Base-by-base conservation (phyloP, 1,139 yeast genomes). In the Kurtzmaniella quercitrusa region DNA sequence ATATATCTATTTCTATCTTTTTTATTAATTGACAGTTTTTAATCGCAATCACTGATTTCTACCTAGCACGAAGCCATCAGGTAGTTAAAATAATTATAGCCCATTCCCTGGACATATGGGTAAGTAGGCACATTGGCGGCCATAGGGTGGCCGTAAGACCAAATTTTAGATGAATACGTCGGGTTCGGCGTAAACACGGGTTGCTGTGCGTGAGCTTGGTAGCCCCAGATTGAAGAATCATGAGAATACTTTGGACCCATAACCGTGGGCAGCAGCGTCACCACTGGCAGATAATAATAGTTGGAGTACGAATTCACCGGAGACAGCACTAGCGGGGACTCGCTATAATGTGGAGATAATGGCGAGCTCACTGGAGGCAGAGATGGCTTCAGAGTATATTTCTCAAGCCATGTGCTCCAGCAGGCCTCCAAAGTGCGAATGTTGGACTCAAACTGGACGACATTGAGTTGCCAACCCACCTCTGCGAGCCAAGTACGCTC, bases 401-500 rank as follows among this genome's bases (percentile, higher is more conserved):
- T 70, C 15, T 63, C 68, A 45, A 69, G 51, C 78, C 77, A 72
- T 19, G 76, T 68, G 33, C 56, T 59, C 76, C 77, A 72, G 51
- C 76, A 72, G 48, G 72, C 73, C 51, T 71, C 74, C 49, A 72
- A 63, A 12, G 74, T 69, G 34, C 59, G 48, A 42, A 72, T 68
- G 50, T 72, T 71, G 33, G 59, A 51, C 50, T 66, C 74, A 46
- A 66, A 71, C 41, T 61, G 62, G 26, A 69, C 74, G 7, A 70
- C 75, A 47, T 71, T 76, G 46, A 78, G 63, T 48, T 66, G 67
- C 79, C 81, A 78, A 45, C 65, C 64, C 28, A 66, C 58, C 40
- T 68, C 75, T 14, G 55, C 56, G 42, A 93, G 74, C 97, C 98
- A 93, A 40, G 68, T 71, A 45, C 77, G 76, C 67, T 93, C 98